Evolutionary conservation across 768 basidiomycete species (phyloP), one percentile per base, ranked within the genome.

Genomic region (Tylopilus sp.): DNA sequence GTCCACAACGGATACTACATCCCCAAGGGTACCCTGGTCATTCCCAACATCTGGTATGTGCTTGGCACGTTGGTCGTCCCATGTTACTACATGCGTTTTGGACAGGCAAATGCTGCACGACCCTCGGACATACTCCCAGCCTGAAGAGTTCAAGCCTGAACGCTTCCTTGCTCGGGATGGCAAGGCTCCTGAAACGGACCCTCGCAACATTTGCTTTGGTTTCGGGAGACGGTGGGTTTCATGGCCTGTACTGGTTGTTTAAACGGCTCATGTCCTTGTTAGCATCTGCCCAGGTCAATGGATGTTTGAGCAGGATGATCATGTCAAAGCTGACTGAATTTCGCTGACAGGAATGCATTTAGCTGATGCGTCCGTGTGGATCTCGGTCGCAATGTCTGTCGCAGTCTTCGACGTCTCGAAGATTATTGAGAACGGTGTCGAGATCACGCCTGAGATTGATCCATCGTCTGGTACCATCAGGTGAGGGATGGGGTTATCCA

Each of bases 381-480:
- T 76, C 8, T 69, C 71, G 7, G 61, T 76, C 2, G 71, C 71
- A 0, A 73, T 65, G 59, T 74, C 77, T 8, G 66, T 82, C 4
- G 76, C 80, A 0, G 73, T 70, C 7, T 80, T 82, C 41, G 61
- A 79, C 11, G 71, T 83, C 35, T 67, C 68, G 10, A 79, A 77
- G 44, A 67, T 68, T 0, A 57, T 78, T 5, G 74, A 73, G 55
- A 71, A 78, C 28, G 79, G 78, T 3, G 59, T 72, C 1, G 74
- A 75, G 41, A 60, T 82, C 31, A 77, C 76, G 43, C 83, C 83
- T 8, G 70, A 81, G 20, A 69, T 80, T 23, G 80, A 79, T 13
- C 77, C 77, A 31, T 82, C 81, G 11, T 76, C 77, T 11, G 83
- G 83, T 18, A 82, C 83, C 0, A 86, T 86, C 57, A 85, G 83